Percentiles rank a stretch among this genome's conserved stretches.
Evolutionary conservation across 208 protist genomes (phyloP).

Genomic region (Trypanosoma scelopori): DNA sequence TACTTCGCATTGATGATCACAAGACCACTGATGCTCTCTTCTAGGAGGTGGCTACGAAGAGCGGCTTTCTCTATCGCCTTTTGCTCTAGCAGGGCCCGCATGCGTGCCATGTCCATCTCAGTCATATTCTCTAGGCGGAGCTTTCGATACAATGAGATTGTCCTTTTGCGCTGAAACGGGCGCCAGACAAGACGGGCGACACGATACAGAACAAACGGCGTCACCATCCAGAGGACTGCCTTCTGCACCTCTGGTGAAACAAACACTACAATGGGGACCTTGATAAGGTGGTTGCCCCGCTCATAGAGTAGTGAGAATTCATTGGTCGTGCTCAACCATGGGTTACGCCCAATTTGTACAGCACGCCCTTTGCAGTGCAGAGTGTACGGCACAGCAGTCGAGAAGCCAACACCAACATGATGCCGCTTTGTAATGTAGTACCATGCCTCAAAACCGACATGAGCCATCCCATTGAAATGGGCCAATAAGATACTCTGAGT

Average conservation of each 20-base stretch:
- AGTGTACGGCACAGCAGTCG: constrained; percentile 52
- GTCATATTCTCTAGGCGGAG: constrained; percentile 59
- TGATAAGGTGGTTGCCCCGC: constrained; percentile 64
- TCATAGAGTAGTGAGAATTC: constrained; percentile 71
- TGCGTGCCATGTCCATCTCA: constrained; percentile 74
- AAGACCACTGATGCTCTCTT: constrained; percentile 73
- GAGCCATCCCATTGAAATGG: constrained; percentile 46
- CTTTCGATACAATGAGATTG: constrained; percentile 39
- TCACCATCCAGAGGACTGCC: constrained; percentile 55
- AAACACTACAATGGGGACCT: constrained; percentile 72
- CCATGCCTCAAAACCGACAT: constrained; percentile 64
- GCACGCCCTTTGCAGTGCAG: constrained; percentile 36
- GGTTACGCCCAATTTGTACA: constrained; percentile 24
- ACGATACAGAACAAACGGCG: constrained; percentile 59
- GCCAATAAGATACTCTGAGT: constrained; percentile 50
- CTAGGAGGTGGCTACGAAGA: constrained; percentile 41
- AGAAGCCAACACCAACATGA: constrained; percentile 65
- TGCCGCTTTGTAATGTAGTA: constrained; percentile 51
- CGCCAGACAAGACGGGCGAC: constrained; percentile 44
- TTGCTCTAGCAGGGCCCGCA: constrained; percentile 71
- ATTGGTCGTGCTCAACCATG: constrained; percentile 52
- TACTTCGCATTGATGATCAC: constrained; percentile 88
- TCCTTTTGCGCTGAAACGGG: constrained; percentile 49
- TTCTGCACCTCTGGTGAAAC: constrained; percentile 44
- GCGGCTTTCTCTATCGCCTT: constrained; percentile 54